phyloP scores from a whole-genome alignment of 2,329 filamentous ascomycete species.

The Zymoseptoria ardabiliae region DNA sequence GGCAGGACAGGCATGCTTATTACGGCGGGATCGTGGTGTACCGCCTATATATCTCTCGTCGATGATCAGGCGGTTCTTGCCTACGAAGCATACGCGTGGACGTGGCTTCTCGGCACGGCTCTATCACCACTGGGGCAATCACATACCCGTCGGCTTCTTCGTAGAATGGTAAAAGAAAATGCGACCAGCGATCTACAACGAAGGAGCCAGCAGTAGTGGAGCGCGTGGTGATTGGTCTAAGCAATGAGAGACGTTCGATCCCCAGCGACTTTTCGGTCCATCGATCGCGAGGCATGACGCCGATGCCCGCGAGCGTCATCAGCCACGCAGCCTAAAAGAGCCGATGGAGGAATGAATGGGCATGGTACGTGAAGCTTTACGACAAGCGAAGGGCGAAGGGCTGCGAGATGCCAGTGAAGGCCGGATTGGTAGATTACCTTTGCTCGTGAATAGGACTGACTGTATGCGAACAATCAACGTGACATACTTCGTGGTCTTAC shows the following conservation, averaged over 20 bases:
- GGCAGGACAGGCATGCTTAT: not conserved
- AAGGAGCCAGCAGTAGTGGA: not conserved
- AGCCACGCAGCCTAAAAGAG: not conserved
- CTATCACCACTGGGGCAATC: not conserved
- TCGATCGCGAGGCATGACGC: not conserved
- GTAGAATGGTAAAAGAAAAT: not conserved
- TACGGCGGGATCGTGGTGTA: not conserved
- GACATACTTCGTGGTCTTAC: no score
- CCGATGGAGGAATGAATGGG: no score
- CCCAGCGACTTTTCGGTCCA: not conserved
- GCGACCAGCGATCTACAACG: not conserved
- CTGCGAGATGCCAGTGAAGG: no score
- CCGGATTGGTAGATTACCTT: no score
- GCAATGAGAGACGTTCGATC: not conserved
- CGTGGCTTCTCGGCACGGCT: no score
- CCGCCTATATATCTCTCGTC: not conserved
- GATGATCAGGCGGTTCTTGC: not conserved
- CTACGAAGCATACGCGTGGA: not conserved
- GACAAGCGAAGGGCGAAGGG: not conserved
- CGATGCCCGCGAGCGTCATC: not conserved
- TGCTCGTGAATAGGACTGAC: no score
- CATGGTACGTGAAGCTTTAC: not conserved
- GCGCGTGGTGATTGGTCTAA: not conserved
- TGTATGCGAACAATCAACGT: not conserved
- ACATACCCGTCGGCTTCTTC: not conserved